These are phyloP conservation scores for Isoetes taiwanensis DNA, from an alignment of 75 land plant genomes.

Conservation along the genomic window DNA sequence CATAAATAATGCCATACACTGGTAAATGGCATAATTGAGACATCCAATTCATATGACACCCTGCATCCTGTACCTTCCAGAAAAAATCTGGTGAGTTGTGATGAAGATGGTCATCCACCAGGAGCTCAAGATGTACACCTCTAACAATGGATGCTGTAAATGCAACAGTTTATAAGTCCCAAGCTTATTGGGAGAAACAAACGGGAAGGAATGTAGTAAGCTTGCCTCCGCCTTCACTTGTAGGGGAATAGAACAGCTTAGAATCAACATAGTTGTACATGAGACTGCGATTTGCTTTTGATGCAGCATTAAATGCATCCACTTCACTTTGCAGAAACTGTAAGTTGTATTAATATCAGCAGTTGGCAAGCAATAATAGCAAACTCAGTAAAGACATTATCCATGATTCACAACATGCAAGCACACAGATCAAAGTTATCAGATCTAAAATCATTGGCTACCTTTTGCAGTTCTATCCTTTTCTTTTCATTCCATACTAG, in stretches of 20 bases:
- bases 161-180: too few species aligned
- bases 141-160: constrained; percentile 24
- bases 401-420: neutral
- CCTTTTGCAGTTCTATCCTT: constrained; percentile 32
- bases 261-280: constrained; percentile 29
- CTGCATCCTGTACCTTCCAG: too few species aligned
- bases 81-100: too few species aligned
- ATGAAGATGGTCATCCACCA: constrained; percentile 25
- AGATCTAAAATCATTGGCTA: neutral
- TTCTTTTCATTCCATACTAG: constrained; percentile 37
- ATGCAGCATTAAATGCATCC: constrained; percentile 23
- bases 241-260: constrained; percentile 20
- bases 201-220: too few species aligned
- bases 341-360: too few species aligned
- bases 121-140: constrained; percentile 40
- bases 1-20: neutral
- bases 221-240: constrained; percentile 34
- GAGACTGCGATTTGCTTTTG: constrained; percentile 16
- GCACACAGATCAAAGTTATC: neutral
- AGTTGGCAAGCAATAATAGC: too few species aligned
- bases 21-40: too few species aligned
- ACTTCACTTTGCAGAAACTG: constrained; percentile 32
- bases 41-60: too few species aligned
- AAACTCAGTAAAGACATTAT: neutral
- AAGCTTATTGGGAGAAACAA: too few species aligned